Evolutionary conservation across 352 stramenopile species (phyloP).

Genomic region (Phytophthora chlamydospora): DNA sequence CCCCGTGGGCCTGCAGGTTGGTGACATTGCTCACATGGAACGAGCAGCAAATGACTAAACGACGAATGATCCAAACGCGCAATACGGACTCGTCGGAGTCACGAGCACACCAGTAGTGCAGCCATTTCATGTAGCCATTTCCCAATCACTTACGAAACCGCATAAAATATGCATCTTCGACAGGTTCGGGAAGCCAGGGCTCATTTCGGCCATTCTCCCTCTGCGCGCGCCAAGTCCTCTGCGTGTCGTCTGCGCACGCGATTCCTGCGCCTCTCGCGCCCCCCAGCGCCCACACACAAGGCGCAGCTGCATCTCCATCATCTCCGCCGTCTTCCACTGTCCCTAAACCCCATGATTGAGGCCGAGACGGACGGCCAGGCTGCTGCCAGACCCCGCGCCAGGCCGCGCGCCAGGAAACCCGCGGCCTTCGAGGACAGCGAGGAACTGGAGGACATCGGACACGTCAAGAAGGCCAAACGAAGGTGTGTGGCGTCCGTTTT

Average conservation of each 20-base stretch:
- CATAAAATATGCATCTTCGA: too few relatives aligned
- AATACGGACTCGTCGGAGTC: too few relatives aligned
- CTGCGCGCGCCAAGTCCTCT: constrained; percentile 19
- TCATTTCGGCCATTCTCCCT: constrained; percentile 36
- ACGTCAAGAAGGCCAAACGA: constrained; percentile 50
- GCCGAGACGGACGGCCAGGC: constrained; percentile 6
- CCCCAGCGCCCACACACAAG: background rate
- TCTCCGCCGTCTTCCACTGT: background rate
- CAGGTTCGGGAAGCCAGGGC: constrained; percentile 6
- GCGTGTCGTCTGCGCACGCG: constrained; percentile 7
- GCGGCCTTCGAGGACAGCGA: constrained; percentile 18
- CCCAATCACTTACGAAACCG: too few relatives aligned
- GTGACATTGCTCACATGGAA: too few relatives aligned
- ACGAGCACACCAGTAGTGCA: too few relatives aligned
- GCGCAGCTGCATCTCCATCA: constrained; percentile 1
- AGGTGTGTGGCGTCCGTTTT: constrained; percentile 26
- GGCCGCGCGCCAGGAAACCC: constrained; percentile 32
- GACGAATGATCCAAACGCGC: too few relatives aligned
- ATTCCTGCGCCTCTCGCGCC: constrained; percentile 15
- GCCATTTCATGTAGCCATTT: background rate
- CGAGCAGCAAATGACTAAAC: too few relatives aligned
- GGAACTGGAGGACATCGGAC: constrained; percentile 15
- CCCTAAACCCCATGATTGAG: constrained; percentile 14
- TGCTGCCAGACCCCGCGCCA: constrained; percentile 19
- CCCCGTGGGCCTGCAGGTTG: too few relatives aligned